Base-by-base conservation (phyloP, 805 yeast genomes). In the Hanseniaspora valbyensis region DNA sequence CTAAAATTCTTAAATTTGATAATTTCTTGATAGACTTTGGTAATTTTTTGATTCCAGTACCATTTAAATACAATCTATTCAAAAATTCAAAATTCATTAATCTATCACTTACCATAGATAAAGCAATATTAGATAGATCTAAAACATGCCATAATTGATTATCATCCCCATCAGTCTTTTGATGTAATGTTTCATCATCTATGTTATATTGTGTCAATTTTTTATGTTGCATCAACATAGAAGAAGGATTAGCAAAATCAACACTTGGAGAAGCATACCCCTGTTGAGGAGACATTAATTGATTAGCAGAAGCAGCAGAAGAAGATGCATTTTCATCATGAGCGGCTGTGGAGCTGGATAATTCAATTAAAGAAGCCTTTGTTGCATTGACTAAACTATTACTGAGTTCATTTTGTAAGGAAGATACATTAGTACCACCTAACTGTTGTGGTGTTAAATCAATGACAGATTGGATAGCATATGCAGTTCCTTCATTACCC, bases 101-200 rank as follows among this genome's bases (percentile, higher is more conserved):
- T 58, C 80, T 79, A 19, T 82, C 76, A n/a, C 86, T 76, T 28
- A 90, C 57, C 52, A 77, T 74, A 54, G 77, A 70, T 48, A 92
- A 71, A 30, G 90, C 85, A 65, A 92, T 95, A 53, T 96, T 96
- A 56, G 94, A 80, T 56, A 90, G 70, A 68, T 92, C 99, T 56
- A 92, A 70, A 5, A 89, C 90, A 49, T 94, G 83, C 99, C 99
- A 92, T 61, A 84, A 74, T 67, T 89, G 96, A 53, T 80, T 81
- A 33, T 57, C 59, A 42, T 64, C 58, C 21, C 58, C 48, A 43
- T 55, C 55, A 40, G 54, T 53, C 43, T 59, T 60, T 73, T 71
- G 80, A 72, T 68, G 78, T 74, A 64, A 83, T 69, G 62, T 80
- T 79, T 77, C 80, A 60, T 80, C 82, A 58, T 81, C 85, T 55